Evolutionary conservation across 2,329 filamentous ascomycete genomes (phyloP), one percentile per base, ranked within the genome.

Genomic region (Capronia coronata): DNA sequence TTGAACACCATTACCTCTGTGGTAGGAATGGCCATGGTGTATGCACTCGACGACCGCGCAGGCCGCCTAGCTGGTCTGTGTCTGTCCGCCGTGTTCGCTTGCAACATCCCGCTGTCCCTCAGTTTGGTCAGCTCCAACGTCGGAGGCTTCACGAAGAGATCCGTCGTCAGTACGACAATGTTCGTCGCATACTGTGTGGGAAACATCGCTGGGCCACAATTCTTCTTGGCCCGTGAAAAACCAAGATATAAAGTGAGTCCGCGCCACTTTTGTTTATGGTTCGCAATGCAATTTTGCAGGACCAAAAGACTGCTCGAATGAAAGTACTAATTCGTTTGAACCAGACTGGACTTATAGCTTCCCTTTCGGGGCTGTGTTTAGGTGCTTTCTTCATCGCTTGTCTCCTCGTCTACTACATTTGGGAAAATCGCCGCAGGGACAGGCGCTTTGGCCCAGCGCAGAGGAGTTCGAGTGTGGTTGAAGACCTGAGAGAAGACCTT

Each of bases 331-430:
- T n/a, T n/a, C n/a, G n/a, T n/a, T n/a, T n/a, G n/a, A 27, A 37
- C 16, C 53, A 67, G 65, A 67, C 63, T 2, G 65, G 64, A 2
- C 65, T 67, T 53, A 64, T 59, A 46, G 63, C 65, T 0, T 54
- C 64, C 2, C 58, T 66, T 41, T 61, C 61, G 2, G 65, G 65
- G 0, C 32, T 67, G 22, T 53, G 58, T 0, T 49, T 63, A 3
- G 65, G 64, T 1, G 57, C 61, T 0, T 62, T 62, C 40, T 67
- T 67, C 22, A 46, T 68, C 1, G 45, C 62, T 1, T 61, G 58
- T 22, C 55, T 68, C 7, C 55, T 62, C 11, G 44, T 50, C 0
- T 67, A 62, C 42, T 67, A 68, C 21, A 27, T 60, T 1, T 60
- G 45, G 42, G 64, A 67, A 45, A 68, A 68, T 22, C 50, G 51